A percentile compares a stretch with the other conserved stretches of the same genome.
These are phyloP conservation scores for Colletotrichum sp. DNA, from an alignment of 2,329 filamentous ascomycete genomes.

Conservation along the genomic window DNA sequence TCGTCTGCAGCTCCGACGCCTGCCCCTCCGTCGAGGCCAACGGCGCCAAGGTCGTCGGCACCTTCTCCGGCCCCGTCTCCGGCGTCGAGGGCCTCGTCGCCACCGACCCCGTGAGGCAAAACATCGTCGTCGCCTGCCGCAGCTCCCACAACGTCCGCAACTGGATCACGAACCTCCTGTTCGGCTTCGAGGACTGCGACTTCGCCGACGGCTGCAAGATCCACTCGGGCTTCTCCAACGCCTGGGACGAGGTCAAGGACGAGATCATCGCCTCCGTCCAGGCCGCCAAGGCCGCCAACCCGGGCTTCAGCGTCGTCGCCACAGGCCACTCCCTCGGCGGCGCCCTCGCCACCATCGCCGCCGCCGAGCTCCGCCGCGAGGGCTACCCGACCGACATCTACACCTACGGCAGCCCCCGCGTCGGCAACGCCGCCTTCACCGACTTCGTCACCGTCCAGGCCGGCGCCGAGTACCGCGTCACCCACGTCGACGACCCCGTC, in stretches of 20 bases:
- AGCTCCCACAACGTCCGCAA: conserved; percentile 65
- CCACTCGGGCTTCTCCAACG: conserved; percentile 64
- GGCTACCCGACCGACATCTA: conserved; percentile 61
- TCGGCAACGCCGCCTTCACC: conserved; percentile 63
- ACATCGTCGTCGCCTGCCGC: conserved; percentile 66
- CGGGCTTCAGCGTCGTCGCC: conserved; percentile 58
- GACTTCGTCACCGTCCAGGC: conserved; percentile 57
- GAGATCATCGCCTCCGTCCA: conserved; percentile 48
- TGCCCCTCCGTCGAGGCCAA: conserved; percentile 51
- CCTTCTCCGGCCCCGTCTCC: conserved; percentile 42
- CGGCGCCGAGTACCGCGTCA: conserved; percentile 66
- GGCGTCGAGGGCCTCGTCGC: conserved; percentile 58
- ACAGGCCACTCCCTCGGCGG: conserved; percentile 75
- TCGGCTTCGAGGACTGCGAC: conserved; percentile 34
- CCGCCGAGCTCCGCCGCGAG: conserved; percentile 56
- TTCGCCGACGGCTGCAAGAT: conserved; percentile 53
- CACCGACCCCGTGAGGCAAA: conserved; percentile 49
- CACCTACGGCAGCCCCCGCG: conserved; percentile 71
- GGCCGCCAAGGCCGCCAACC: conserved; percentile 49
- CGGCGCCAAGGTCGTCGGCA: conserved; percentile 47
- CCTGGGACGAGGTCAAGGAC: conserved; percentile 59
- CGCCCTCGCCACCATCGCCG: conserved; percentile 66
- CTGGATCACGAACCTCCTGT: conserved; percentile 61
- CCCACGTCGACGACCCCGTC: conserved; percentile 71
- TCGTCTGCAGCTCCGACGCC: conserved; percentile 47